phyloP scores from a whole-genome alignment of 1,284 basidiomycete genomes.

The Phlebopus sp. region DNA sequence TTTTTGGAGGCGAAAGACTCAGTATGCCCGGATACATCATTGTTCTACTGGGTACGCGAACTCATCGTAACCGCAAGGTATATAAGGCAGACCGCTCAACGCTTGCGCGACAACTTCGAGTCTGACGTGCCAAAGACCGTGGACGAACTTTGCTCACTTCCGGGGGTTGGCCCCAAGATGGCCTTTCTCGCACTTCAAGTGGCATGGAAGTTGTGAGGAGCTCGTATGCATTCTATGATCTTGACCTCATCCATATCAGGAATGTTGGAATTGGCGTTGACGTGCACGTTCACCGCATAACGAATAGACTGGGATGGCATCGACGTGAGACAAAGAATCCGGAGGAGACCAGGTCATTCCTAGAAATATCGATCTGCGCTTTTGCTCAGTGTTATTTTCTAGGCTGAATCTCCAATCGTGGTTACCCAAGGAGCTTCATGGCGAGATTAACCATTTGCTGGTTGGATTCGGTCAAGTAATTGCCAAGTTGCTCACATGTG shows the following conservation, averaged over 20 bases:
- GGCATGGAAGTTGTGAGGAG: conserved; percentile 77
- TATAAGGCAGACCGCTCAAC: conserved; percentile 69
- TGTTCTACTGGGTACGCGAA: neutral
- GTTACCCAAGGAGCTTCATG: conserved; percentile 79
- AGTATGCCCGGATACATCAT: conserved; percentile 39
- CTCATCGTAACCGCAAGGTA: conserved; percentile 43
- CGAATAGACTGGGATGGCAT: conserved; percentile 92
- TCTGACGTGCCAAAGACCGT: conserved; percentile 85
- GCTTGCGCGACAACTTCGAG: conserved; percentile 67
- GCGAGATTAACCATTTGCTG: conserved; percentile 83
- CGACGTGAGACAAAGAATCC: conserved; percentile 79
- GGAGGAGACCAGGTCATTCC: conserved; percentile 75
- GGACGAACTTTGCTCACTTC: conserved; percentile 80
- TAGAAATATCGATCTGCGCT: neutral
- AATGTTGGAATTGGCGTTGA: conserved; percentile 97
- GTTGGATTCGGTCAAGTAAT: conserved; percentile 91
- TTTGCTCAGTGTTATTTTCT: neutral
- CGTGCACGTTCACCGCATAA: conserved; percentile 93
- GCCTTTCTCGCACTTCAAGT: conserved; percentile 81
- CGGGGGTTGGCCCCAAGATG: conserved; percentile 94
- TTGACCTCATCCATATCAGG: conserved; percentile 36
- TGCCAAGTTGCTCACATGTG: neutral
- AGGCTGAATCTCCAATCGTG: conserved; percentile 89
- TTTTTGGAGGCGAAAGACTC: conserved; percentile 88
- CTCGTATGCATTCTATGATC: neutral